Base-by-base conservation (phyloP, 2,329 filamentous ascomycete species). In the Bipolaris cookei region DNA sequence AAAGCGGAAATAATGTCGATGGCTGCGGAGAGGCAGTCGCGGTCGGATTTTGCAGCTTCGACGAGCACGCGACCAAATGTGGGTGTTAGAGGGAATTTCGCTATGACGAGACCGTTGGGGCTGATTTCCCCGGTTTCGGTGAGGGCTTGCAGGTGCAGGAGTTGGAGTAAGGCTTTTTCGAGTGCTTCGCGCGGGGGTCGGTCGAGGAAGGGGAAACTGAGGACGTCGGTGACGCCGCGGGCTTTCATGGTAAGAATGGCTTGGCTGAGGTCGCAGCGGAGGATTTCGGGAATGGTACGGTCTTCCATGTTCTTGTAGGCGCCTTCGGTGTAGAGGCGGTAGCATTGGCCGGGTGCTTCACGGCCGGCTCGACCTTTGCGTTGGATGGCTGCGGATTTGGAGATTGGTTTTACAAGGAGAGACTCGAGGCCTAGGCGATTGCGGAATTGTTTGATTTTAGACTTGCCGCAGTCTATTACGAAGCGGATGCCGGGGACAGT, bases 221-320 rank as follows among this genome's bases (percentile, higher is more conserved):
- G 80, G 2, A 97, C 85, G 70, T 98, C 89, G 23, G 90, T 83
- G 11, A 98, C 88, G 0, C 93, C 92, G 51, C 92, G 86, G 0
- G 94, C 92, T 75, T 97, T 97, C 90, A 99, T 96, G 0, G 91
- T 96, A 8, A 99, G 80, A 1, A 97, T 83, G 0, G 94, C 90
- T 32, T 92, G 89, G 18, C 92, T 86, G 5, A 98, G 84, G 74
- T 99, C 94, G 69, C 91, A 96, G 18, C 95, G 86, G 10, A 97
- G 79, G 10, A 99, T 97, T 73, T 99, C 95, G 0, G 95, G 94
- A 0, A 88, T 84, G 45, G 93, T 93, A 0, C 89, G 84, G 55
- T 91, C 86, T 42, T 90, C 84, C 6, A 97, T 79, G 0, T 80
- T 77, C 8, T 87, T 79, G 74, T 91, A 98, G 2, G 88, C 86